Percentiles rank a stretch among this genome's conserved stretches.
These are phyloP conservation scores for Emergomyces africanus DNA, from an alignment of 2,329 filamentous ascomycete species.

Conservation along the genomic window DNA sequence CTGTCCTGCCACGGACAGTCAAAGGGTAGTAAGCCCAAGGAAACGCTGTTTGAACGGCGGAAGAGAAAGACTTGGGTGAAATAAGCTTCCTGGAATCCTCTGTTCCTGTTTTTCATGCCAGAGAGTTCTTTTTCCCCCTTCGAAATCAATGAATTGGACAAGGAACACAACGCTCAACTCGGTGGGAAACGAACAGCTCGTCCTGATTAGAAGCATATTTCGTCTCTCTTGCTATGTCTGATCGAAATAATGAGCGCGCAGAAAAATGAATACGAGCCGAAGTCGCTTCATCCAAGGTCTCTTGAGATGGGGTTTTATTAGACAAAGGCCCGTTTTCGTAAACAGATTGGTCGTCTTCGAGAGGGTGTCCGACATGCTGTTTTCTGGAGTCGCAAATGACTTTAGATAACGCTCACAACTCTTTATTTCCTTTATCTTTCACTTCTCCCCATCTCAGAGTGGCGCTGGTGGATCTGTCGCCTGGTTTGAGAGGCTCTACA, in stretches of 20 bases:
- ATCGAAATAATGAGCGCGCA: neutral
- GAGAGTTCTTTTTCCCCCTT: neutral
- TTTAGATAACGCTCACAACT: neutral
- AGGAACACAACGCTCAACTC: neutral
- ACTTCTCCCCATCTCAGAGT: too few relatives aligned
- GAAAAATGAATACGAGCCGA: neutral
- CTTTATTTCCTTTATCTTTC: neutral
- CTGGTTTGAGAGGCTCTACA: neutral
- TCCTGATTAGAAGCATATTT: neutral
- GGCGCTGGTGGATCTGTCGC: neutral
- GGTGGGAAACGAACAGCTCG: neutral
- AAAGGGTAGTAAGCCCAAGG: neutral
- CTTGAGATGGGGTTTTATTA: neutral
- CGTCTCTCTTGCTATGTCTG: neutral
- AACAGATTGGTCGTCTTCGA: neutral
- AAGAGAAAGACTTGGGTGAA: neutral
- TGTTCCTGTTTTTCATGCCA: neutral
- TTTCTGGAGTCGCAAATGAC: neutral
- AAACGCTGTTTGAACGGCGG: neutral
- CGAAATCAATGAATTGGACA: neutral
- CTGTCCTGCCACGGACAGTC: neutral
- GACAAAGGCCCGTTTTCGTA: neutral
- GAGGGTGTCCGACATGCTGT: neutral
- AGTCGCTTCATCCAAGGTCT: neutral
- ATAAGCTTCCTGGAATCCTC: neutral